Evolutionary conservation across 306 rosid genomes (phyloP), one percentile per base, ranked within the genome.

Genomic region (Luffa aegyptiaca): DNA sequence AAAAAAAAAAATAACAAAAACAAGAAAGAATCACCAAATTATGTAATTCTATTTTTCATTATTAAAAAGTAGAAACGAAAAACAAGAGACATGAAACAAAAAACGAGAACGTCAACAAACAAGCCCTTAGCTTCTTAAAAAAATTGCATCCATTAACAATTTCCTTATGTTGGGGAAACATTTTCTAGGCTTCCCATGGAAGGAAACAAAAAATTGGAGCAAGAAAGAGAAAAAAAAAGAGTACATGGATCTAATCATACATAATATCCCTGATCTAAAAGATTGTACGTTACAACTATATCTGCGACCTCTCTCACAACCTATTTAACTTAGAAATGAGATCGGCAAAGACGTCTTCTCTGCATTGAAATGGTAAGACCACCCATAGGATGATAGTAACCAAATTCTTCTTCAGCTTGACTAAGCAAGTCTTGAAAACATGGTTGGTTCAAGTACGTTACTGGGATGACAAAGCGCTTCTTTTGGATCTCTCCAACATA

Each of bases 321-420:
- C 62, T 14, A 76, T 42, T 76, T 42, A 76, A 36, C 36, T 3
- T 55, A 76, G 69, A 57, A 52, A 57, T 76, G 49, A 76, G 68
- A 76, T 76, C 20, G 7, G 18, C 9, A 56, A 76, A 76, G 52
- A 36, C n/a, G 35, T 76, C 69, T 20, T 76, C 80, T 56, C 20
- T 46, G 75, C 85, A 82, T 10, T 84, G 88, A n/a, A 76, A 88
- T 84, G 41, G 88, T 83, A 52, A 86, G 81, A 45, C 84, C 83
- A 33, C 83, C 89, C 73, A 80, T 86, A 9, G 85, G 87, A 80
- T 86, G 86, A 45, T 73, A 20, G 55, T 57, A 84, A 39, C 86
- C 90, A 37, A 87, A 85, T 70, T 87, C 88, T 48, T 87, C 86
- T 71, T 87, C 85, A 55, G 72, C 83, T 51, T 74, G 84, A 33